Percentiles rank a stretch among this genome's conserved stretches.
Conservation (phyloP, 805 yeast species). For the Suhomyces tanzawaensis region DNA sequence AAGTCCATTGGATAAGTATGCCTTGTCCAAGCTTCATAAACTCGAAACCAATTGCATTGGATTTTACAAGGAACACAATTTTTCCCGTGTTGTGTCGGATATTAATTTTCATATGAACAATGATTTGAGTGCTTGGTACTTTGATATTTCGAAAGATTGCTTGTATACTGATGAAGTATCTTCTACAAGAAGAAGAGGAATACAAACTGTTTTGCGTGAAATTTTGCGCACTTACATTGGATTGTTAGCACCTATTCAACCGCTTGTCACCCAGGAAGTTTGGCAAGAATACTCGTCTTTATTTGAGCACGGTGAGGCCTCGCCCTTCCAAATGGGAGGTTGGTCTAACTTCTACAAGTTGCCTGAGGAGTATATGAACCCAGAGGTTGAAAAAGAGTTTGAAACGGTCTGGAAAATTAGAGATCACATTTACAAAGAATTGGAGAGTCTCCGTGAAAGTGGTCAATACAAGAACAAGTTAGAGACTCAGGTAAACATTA, state of each 20-base stretch:
- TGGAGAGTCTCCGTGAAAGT: constrained; percentile 56
- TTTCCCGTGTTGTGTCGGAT: constrained; percentile 65
- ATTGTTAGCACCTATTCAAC: constrained; percentile 75
- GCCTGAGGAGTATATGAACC: constrained; percentile 34
- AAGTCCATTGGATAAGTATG: constrained; percentile 55
- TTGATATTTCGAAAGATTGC: constrained; percentile 82
- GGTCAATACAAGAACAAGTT: constrained; percentile 57
- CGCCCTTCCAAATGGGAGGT: constrained; percentile 53
- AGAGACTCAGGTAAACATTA: constrained; percentile 50
- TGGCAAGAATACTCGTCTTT: constrained; percentile 59
- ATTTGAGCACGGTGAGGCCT: constrained; percentile 22
- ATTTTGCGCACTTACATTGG: constrained; percentile 63
- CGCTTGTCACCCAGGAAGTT: constrained; percentile 82
- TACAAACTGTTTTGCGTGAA: constrained; percentile 64
- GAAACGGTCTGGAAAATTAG: constrained; percentile 46
- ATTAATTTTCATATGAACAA: constrained; percentile 71
- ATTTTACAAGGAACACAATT: constrained; percentile 59
- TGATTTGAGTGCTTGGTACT: constrained; percentile 77
- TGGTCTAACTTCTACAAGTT: constrained; percentile 27
- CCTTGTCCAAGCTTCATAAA: constrained; percentile 52
- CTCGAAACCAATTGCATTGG: constrained; percentile 42
- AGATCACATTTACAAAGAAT: constrained; percentile 45
- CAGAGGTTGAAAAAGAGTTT: constrained; percentile 43
- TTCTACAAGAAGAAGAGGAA: constrained; percentile 51
- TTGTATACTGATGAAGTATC: constrained; percentile 64